A percentile compares a stretch with the other conserved stretches of the same genome.
Conservation (phyloP, 139 green algal genomes). For the Astrephomene gubernaculifera region DNA sequence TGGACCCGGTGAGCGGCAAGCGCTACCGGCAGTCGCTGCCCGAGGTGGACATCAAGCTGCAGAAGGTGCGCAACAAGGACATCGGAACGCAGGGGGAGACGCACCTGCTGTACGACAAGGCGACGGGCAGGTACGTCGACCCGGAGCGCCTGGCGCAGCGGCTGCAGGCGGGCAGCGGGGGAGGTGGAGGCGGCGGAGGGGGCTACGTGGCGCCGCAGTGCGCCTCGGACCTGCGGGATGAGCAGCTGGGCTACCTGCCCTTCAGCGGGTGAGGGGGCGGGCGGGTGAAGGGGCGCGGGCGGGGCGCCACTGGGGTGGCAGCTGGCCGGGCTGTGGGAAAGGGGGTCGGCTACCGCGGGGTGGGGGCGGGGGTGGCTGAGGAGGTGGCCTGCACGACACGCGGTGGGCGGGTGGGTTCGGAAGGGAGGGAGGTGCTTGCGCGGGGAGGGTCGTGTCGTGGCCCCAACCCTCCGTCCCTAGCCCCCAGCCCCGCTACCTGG, state of each 20-base stretch:
- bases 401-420: not conserved
- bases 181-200: not conserved
- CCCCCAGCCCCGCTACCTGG: too few species aligned
- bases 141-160: not conserved
- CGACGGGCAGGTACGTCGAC: constrained; percentile 54
- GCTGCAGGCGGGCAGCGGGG: not conserved
- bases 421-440: not conserved
- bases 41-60: constrained; percentile 37
- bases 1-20: not conserved
- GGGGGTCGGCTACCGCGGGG: too few species aligned
- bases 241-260: not conserved
- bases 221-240: not conserved
- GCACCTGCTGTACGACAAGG: constrained; percentile 65
- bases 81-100: constrained; percentile 87
- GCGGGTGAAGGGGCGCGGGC: too few species aligned
- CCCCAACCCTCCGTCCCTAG: not conserved
- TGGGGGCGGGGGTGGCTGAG: too few species aligned
- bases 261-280: not conserved
- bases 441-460: too few species aligned
- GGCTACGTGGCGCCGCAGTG: not conserved
- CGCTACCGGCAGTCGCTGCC: not conserved
- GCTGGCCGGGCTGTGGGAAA: not conserved
- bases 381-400: too few species aligned
- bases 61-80: constrained; percentile 84
- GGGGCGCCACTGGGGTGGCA: too few species aligned